Percentiles rank a stretch among this genome's conserved stretches.
phyloP scores from a whole-genome alignment of 2,329 filamentous ascomycete species.

The Aspergillus sp. region DNA sequence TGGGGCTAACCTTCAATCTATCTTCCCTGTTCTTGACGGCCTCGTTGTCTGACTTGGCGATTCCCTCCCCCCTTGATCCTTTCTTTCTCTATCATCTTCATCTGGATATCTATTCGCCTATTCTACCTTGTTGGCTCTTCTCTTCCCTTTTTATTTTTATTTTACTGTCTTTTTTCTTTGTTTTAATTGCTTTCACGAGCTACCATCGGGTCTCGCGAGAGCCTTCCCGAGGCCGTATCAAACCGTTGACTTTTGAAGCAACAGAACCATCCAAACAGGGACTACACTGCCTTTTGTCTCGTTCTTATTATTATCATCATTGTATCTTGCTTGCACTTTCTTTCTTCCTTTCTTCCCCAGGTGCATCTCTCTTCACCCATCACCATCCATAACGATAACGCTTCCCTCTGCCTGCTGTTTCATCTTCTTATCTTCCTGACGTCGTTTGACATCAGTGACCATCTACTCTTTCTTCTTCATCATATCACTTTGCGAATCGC shows the following conservation, averaged over 20 bases:
- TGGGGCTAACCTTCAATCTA: background rate
- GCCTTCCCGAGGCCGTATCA: background rate
- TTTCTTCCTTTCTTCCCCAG: background rate
- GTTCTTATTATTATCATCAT: background rate
- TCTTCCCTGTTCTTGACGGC: background rate
- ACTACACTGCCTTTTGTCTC: background rate
- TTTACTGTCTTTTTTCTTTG: background rate
- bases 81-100: background rate
- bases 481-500: constrained; percentile 19
- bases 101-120: too few relatives aligned
- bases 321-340: background rate
- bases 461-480: background rate
- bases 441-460: background rate
- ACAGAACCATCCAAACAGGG: background rate
- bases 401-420: background rate
- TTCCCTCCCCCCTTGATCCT: background rate
- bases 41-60: background rate
- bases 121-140: background rate
- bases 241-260: background rate
- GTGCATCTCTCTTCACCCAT: background rate
- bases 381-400: background rate
- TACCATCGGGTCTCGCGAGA: too few relatives aligned
- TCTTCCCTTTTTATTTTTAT: background rate
- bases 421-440: background rate
- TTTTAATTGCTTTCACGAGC: background rate